Evolutionary conservation across 768 basidiomycete genomes (phyloP).

Genomic region (Termitomyces titanicus): DNA sequence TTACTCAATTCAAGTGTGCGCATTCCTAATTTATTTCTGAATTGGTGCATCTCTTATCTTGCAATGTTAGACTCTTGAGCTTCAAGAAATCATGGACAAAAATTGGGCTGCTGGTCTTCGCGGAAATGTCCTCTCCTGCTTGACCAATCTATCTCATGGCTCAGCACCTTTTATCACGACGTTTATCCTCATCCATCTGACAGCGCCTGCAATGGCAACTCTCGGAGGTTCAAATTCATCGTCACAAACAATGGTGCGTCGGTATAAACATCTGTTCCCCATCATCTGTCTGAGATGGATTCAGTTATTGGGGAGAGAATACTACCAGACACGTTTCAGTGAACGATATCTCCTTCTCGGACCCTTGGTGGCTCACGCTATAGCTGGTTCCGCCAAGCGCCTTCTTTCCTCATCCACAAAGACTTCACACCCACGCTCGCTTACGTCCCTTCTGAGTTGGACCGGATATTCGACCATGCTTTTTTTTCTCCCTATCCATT

Average conservation of each 20-base stretch:
- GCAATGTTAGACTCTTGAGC: not conserved
- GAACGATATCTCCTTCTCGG: constrained; percentile 66
- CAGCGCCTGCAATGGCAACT: constrained; percentile 69
- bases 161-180: constrained; percentile 75
- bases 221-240: constrained; percentile 66
- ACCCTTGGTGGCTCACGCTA: constrained; percentile 64
- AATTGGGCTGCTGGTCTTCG: not conserved
- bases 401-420: constrained; percentile 42
- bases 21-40: not conserved
- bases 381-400: constrained; percentile 58
- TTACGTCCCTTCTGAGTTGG: constrained; percentile 46
- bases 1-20: not conserved
- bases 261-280: not conserved
- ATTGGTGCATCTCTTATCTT: not conserved
- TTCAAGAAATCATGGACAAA: not conserved
- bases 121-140: constrained; percentile 17
- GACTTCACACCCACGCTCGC: constrained; percentile 28
- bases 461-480: constrained; percentile 61
- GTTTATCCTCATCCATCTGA: constrained; percentile 77
- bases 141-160: constrained; percentile 62
- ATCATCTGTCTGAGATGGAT: not conserved
- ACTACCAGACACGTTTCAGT: constrained; percentile 71
- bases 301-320: constrained; percentile 80
- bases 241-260: constrained; percentile 71
- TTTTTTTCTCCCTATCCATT: constrained; percentile 65